Conservation (phyloP, 2,329 filamentous ascomycete genomes). For the Ophiocordyceps unilateralis region DNA sequence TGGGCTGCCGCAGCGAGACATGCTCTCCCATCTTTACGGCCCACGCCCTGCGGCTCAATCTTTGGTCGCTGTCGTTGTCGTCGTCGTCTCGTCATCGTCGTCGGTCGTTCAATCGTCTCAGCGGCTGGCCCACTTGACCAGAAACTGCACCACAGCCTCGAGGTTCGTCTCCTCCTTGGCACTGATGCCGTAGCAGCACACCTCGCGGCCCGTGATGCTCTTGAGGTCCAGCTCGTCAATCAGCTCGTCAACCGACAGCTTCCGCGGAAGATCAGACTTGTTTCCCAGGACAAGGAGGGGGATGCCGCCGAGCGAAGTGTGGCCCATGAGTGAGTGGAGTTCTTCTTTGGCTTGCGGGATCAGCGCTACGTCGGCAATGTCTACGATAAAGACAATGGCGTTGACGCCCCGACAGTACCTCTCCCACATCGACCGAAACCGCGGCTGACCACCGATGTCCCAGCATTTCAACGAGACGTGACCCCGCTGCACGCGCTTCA, state of each 20-base stretch:
- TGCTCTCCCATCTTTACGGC: background rate
- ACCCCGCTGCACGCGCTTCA: slow-evolving; percentile 94
- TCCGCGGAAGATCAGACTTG: slow-evolving; percentile 88
- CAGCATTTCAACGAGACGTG: slow-evolving; percentile 98
- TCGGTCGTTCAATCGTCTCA: slow-evolving; percentile 20
- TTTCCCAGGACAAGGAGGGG: slow-evolving; percentile 89
- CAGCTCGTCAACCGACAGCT: slow-evolving; percentile 82
- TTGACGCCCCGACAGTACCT: slow-evolving; percentile 94
- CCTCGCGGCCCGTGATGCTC: slow-evolving; percentile 75
- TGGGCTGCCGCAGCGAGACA: background rate
- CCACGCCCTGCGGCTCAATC: background rate
- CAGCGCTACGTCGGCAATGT: slow-evolving; percentile 72
- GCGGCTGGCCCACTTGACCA: slow-evolving; percentile 75
- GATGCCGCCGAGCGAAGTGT: slow-evolving; percentile 72
- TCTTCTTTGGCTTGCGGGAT: slow-evolving; percentile 81
- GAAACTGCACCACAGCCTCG: slow-evolving; percentile 89
- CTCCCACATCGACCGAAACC: slow-evolving; percentile 99
- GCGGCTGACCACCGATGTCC: slow-evolving; percentile 93
- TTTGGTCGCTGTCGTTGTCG: slow-evolving; percentile 1
- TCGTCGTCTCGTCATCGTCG: slow-evolving; percentile 2
- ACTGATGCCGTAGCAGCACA: slow-evolving; percentile 97
- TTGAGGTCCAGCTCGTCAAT: slow-evolving; percentile 88
- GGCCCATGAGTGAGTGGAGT: slow-evolving; percentile 74
- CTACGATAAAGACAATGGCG: slow-evolving; percentile 96
- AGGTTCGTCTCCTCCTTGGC: slow-evolving; percentile 98